Conservation (phyloP, 331 rosid species). For the Quercus phellos region DNA sequence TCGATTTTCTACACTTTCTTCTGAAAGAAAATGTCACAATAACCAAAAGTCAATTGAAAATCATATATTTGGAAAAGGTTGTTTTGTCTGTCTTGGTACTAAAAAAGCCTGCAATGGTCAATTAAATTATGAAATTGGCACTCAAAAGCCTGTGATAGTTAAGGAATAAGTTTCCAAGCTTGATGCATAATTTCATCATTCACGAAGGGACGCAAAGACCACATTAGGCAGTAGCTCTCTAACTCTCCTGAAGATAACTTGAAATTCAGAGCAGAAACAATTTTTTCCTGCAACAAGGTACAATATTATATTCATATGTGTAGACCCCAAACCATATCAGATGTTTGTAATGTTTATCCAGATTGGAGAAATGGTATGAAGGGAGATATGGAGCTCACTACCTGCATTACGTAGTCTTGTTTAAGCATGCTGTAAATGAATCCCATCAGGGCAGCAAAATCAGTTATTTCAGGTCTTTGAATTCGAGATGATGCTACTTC, state of each 20-base stretch:
- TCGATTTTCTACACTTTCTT: no score
- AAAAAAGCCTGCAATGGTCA: no score
- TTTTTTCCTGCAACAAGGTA: slow-evolving; percentile 53
- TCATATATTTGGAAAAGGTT: no score
- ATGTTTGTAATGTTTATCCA: neutral
- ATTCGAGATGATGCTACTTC: slow-evolving; percentile 25
- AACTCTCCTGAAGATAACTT: slow-evolving; percentile 55
- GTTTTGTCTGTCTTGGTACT: no score
- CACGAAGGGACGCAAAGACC: slow-evolving; percentile 78
- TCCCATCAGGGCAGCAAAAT: slow-evolving; percentile 50
- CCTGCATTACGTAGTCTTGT: slow-evolving; percentile 80
- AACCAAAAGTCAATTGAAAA: no score
- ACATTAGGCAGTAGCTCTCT: slow-evolving; percentile 66
- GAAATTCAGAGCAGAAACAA: slow-evolving; percentile 51
- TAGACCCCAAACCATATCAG: neutral
- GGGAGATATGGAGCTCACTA: neutral
- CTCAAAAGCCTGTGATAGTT: slow-evolving; percentile 3
- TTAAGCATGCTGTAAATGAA: slow-evolving; percentile 53
- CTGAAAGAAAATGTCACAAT: no score
- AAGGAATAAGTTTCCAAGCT: slow-evolving; percentile 65
- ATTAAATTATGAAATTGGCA: neutral
- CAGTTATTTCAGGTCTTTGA: slow-evolving; percentile 29
- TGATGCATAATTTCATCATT: slow-evolving; percentile 48
- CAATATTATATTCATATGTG: neutral
- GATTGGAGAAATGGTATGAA: neutral